Conservation (phyloP, 805 yeast genomes). For the Myxozyma geophila region DNA sequence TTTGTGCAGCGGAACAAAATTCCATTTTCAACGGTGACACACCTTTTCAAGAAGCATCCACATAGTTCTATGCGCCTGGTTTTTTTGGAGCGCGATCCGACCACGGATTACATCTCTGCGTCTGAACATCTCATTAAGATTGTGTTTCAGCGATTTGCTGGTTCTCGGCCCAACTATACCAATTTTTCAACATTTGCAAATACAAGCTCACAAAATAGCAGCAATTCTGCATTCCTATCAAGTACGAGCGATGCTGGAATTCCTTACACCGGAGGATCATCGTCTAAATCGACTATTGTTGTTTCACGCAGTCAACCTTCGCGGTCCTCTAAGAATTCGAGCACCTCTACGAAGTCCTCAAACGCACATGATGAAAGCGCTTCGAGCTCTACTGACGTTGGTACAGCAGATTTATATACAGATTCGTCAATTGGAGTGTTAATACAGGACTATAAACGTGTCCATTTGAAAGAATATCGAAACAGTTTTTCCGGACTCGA, state of each 20-base stretch:
- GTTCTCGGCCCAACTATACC: slow-evolving; percentile 58
- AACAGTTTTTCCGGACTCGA: slow-evolving; percentile 72
- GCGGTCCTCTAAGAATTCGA: neutral
- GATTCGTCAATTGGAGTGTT: slow-evolving; percentile 25
- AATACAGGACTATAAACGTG: slow-evolving; percentile 23
- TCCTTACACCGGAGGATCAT: neutral
- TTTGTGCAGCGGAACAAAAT: slow-evolving; percentile 65
- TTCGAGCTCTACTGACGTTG: neutral
- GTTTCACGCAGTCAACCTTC: slow-evolving; percentile 4
- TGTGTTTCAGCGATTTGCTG: slow-evolving; percentile 66
- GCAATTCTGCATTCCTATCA: neutral
- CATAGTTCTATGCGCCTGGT: slow-evolving; percentile 77
- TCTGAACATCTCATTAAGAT: slow-evolving; percentile 69
- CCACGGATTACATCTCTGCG: slow-evolving; percentile 61
- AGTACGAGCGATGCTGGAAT: neutral
- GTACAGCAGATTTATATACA: neutral
- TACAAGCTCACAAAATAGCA: neutral
- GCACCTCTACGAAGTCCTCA: neutral
- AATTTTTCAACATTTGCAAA: neutral
- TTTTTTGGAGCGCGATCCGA: slow-evolving; percentile 64
- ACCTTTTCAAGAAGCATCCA: slow-evolving; percentile 54
- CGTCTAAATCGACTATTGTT: slow-evolving; percentile 1
- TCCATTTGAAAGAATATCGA: slow-evolving; percentile 24
- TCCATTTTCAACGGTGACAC: slow-evolving; percentile 48
- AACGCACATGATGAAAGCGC: neutral